Base-by-base conservation (phyloP, 2,329 filamentous ascomycete species). In the Colletotrichum karsti region DNA sequence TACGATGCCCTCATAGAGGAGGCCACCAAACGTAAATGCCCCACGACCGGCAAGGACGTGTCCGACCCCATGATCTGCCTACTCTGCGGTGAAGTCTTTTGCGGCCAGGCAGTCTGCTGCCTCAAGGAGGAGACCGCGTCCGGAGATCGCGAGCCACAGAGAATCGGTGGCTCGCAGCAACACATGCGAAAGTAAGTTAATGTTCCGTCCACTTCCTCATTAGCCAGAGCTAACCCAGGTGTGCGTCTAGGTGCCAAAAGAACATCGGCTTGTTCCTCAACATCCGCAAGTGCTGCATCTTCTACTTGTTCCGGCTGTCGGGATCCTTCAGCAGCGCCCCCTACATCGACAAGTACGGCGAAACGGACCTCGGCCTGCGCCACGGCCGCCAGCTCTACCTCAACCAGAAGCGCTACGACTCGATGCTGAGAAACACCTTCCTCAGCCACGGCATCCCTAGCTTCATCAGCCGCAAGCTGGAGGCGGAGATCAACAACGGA, bases 61-160 rank as follows among this genome's bases (percentile, higher is more conserved):
- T 92, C 91, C 2, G 97, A 99, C 78, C 94, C 96, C 0, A 93
- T 92, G 71, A 89, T 99, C 39, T 99, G 96, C 76, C 87, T 99
- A 41, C 94, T 98, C 82, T 99, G 96, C 76, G 95, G 96, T 35
- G 94, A 95, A n/a, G 93, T 99, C 42, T 95, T 98, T 80, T 99
- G 96, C 80, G 94, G 92, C 9, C 96, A 99, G 82, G 94, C 92
- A 50, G 92, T 95, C 51, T 99, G 96, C 82, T 99, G 96, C 78
- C 89, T 93, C 75, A 90, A 90, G 73, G 85, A 89, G 67, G 88
- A 88, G 64, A 80, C 79, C 48, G 79, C 83, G 72, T 79, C 73
- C 42, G 77, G 76, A 15, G 75, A 78, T 63, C 78, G 81, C 48
- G 83, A 82, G 59, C 74, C 78, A 58, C 83, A 77, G 58, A 81